phyloP scores from a whole-genome alignment of 1,139 yeast genomes.

The Blastobotrys ciferrii region DNA sequence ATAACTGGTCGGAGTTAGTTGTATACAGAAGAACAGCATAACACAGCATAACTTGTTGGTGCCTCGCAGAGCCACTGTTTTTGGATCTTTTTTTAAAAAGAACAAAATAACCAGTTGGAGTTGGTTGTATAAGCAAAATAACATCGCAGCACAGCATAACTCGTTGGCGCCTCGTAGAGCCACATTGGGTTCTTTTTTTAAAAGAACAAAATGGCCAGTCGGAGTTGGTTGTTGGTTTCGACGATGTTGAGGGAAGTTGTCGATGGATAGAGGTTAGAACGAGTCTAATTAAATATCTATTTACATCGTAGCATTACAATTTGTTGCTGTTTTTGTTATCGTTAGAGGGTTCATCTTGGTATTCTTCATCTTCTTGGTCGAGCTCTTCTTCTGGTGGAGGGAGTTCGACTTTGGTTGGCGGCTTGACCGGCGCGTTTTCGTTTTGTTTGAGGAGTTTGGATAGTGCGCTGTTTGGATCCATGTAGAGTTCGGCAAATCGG shows the following conservation, averaged over 20 bases:
- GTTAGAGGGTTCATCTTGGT: neutral
- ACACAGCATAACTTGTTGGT: too few species aligned
- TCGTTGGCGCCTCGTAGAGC: too few species aligned
- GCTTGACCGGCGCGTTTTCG: conserved; percentile 37
- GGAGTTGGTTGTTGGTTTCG: too few species aligned
- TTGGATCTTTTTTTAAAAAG: too few species aligned
- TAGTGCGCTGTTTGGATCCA: conserved; percentile 62
- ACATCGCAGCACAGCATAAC: too few species aligned
- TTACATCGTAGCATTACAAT: conserved; percentile 1
- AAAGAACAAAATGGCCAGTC: too few species aligned
- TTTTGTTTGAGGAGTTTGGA: conserved; percentile 54
- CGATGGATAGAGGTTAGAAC: neutral
- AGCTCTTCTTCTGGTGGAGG: conserved; percentile 20
- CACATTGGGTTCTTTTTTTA: too few species aligned
- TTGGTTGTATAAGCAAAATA: too few species aligned
- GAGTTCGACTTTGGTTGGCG: conserved; percentile 1
- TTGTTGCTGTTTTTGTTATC: neutral
- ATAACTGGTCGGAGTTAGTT: too few species aligned
- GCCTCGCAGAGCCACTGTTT: too few species aligned
- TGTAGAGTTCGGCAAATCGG: conserved; percentile 58
- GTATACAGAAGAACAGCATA: too few species aligned
- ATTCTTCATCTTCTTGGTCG: conserved; percentile 14
- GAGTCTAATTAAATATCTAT: conserved; percentile 1
- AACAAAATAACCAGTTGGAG: too few species aligned
- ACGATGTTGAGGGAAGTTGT: neutral